phyloP scores from a whole-genome alignment of 1,284 basidiomycete genomes.

The Ustilago hordei region DNA sequence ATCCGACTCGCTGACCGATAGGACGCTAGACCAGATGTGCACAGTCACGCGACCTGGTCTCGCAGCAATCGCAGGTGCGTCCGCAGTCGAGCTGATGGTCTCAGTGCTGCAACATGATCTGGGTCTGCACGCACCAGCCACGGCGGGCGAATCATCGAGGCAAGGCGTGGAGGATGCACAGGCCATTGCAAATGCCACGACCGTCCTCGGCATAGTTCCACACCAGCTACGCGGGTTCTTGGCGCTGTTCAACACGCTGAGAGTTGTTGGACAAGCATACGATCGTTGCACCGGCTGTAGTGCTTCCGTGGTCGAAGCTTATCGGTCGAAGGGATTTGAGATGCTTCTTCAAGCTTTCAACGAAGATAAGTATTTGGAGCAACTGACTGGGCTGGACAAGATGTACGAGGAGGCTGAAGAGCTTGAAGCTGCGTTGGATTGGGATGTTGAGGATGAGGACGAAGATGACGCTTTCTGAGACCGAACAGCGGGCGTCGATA shows the following conservation, averaged over 20 bases:
- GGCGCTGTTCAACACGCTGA: conserved; percentile 84
- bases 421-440: conserved; percentile 51
- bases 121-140: conserved; percentile 40
- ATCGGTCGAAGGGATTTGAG: conserved; percentile 77
- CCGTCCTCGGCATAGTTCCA: conserved; percentile 81
- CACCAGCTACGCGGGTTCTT: conserved; percentile 94
- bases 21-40: conserved; percentile 98
- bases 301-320: conserved; percentile 53
- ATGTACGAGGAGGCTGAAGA: conserved; percentile 60
- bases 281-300: conserved; percentile 87
- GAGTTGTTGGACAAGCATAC: conserved; percentile 87
- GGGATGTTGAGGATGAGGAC: conserved; percentile 55
- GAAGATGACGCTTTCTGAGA: conserved; percentile 33
- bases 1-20: conserved; percentile 88
- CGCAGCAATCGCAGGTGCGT: conserved; percentile 89
- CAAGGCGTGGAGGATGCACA: conserved; percentile 29
- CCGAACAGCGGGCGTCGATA: background rate
- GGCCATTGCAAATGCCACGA: conserved; percentile 35
- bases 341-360: conserved; percentile 88
- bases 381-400: conserved; percentile 85
- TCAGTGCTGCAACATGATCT: conserved; percentile 83
- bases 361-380: conserved; percentile 80
- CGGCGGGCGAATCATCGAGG: conserved; percentile 31
- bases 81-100: conserved; percentile 90
- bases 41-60: conserved; percentile 97